Evolutionary conservation across 257 asterid genomes (phyloP).

Genomic region (Paraleonurus japonicus): DNA sequence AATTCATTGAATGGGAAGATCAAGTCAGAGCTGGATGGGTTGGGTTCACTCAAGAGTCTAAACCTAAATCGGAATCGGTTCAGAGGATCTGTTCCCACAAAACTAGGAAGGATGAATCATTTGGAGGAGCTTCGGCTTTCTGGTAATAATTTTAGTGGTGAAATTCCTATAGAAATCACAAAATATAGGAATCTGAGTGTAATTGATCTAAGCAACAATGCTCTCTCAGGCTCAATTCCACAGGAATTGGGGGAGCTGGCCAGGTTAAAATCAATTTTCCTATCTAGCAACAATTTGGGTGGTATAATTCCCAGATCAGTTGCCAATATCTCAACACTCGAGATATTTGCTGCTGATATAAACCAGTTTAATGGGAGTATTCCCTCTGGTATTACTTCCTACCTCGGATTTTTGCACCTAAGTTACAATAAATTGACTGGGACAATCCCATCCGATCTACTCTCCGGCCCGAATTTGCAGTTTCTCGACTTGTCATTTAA

Average conservation of each 20-base stretch:
- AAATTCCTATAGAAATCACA: slow-evolving; percentile 43
- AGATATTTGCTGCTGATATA: slow-evolving; percentile 62
- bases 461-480: slow-evolving; percentile 47
- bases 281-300: slow-evolving; percentile 49
- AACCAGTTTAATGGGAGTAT: slow-evolving; percentile 50
- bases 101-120: slow-evolving; percentile 38
- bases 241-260: slow-evolving; percentile 38
- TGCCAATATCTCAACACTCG: slow-evolving; percentile 33
- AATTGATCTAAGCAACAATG: slow-evolving; percentile 55
- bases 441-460: slow-evolving; percentile 46
- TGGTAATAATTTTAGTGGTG: slow-evolving; percentile 31
- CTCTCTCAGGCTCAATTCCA: slow-evolving; percentile 49
- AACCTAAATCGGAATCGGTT: slow-evolving; percentile 42
- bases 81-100: slow-evolving; percentile 49
- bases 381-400: slow-evolving; percentile 48
- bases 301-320: slow-evolving; percentile 60
- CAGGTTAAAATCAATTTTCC: slow-evolving; percentile 43
- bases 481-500: slow-evolving; percentile 57
- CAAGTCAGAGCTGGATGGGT: slow-evolving; percentile 37
- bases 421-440: slow-evolving; percentile 58
- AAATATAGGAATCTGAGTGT: slow-evolving; percentile 44
- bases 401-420: slow-evolving; percentile 57
- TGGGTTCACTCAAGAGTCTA: slow-evolving; percentile 51
- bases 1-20: slow-evolving; percentile 45
- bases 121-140: slow-evolving; percentile 65